phyloP scores from a whole-genome alignment of 768 basidiomycete species.

The Tephrocybe sp. region DNA sequence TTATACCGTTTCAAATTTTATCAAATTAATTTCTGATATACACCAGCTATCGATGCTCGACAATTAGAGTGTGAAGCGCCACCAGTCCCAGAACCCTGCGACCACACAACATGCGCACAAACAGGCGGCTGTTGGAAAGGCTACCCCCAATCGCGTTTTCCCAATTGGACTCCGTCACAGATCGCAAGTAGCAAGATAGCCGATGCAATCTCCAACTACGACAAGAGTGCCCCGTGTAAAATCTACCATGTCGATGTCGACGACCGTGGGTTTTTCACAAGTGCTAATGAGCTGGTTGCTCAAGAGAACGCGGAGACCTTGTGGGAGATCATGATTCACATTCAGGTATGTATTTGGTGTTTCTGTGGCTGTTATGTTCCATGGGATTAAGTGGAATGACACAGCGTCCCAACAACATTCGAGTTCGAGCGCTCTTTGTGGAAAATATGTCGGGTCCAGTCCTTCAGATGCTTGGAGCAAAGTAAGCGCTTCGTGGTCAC shows the following conservation, averaged over 20 bases:
- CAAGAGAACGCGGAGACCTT: slow-evolving; percentile 21
- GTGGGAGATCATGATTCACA: slow-evolving; percentile 35
- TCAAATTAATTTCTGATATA: not conserved
- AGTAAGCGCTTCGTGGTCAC: slow-evolving; percentile 27
- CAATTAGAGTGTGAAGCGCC: slow-evolving; percentile 30
- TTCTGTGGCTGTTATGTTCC: slow-evolving; percentile 1
- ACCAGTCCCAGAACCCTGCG: slow-evolving; percentile 33
- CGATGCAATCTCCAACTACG: slow-evolving; percentile 30
- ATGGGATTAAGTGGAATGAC: not conserved
- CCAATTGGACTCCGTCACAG: slow-evolving; percentile 55
- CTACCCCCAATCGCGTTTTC: slow-evolving; percentile 47
- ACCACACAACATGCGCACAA: slow-evolving; percentile 29
- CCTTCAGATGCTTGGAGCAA: slow-evolving; percentile 58
- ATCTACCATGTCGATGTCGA: slow-evolving; percentile 41
- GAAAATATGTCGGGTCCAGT: slow-evolving; percentile 49
- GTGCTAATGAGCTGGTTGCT: slow-evolving; percentile 21
- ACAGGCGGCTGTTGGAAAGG: slow-evolving; percentile 31
- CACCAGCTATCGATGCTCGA: slow-evolving; percentile 31
- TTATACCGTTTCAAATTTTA: not conserved
- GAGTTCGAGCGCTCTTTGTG: slow-evolving; percentile 50
- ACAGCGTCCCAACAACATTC: slow-evolving; percentile 31
- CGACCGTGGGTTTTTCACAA: slow-evolving; percentile 31
- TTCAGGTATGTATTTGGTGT: slow-evolving; percentile 30
- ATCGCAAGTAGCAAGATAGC: slow-evolving; percentile 36
- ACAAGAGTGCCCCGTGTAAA: slow-evolving; percentile 21